These are phyloP conservation scores for Scopulariopsis brevicaulis DNA, from an alignment of 2,329 filamentous ascomycete genomes.

Conservation along the genomic window DNA sequence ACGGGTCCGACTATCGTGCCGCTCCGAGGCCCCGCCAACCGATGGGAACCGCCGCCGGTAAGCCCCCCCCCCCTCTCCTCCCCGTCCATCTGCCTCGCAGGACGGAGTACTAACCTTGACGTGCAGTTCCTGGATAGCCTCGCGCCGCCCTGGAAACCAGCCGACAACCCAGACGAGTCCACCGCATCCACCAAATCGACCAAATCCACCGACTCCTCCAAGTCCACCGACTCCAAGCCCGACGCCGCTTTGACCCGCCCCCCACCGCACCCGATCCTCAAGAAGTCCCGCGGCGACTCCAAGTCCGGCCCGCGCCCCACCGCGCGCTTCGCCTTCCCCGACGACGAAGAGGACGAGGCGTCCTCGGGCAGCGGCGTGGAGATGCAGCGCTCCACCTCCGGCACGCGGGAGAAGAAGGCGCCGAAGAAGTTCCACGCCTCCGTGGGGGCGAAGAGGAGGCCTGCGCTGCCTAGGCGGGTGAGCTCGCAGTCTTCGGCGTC, in stretches of 20 bases:
- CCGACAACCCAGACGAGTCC: slow-evolving; percentile 12
- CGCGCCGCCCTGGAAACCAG: slow-evolving; percentile 5
- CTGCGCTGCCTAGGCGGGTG: slow-evolving; percentile 30
- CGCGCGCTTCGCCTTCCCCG: slow-evolving; percentile 47
- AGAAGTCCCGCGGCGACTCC: slow-evolving; percentile 44
- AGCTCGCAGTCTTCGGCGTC: slow-evolving; percentile 34
- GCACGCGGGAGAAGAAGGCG: slow-evolving; percentile 10
- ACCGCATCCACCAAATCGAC: background rate
- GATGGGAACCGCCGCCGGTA: slow-evolving; percentile 38
- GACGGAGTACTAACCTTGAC: background rate
- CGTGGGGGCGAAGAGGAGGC: slow-evolving; percentile 30
- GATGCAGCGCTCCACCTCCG: slow-evolving; percentile 13
- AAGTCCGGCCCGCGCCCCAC: slow-evolving; percentile 43
- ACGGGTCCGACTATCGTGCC: slow-evolving; percentile 45
- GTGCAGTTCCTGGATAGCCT: background rate
- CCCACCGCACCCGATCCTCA: slow-evolving; percentile 45
- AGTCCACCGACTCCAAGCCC: slow-evolving; percentile 15
- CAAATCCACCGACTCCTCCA: slow-evolving; percentile 15
- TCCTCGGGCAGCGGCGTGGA: slow-evolving; percentile 29
- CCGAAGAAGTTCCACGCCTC: slow-evolving; percentile 26
- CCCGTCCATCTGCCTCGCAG: background rate
- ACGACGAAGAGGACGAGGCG: slow-evolving; percentile 26
- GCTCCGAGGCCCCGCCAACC: slow-evolving; percentile 38
- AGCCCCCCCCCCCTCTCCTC: background rate
- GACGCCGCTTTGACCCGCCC: slow-evolving; percentile 26